Evolutionary conservation across 1,139 yeast genomes (phyloP), one percentile per base, ranked within the genome.

Genomic region (Ogataea hybrid): DNA sequence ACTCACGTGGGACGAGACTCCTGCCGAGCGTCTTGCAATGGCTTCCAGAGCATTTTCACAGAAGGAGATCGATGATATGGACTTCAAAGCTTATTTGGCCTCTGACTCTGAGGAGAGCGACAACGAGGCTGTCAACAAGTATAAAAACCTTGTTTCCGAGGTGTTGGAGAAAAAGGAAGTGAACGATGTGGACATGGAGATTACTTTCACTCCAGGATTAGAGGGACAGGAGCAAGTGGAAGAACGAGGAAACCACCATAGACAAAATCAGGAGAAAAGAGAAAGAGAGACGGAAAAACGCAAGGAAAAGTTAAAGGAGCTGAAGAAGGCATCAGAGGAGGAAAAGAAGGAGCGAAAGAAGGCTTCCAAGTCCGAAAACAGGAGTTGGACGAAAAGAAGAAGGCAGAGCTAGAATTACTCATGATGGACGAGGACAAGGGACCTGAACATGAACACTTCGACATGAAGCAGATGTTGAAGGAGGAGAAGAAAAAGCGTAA

Each of bases 1-100:
- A 59, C 72, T 90, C 50, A 89, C 97, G 0, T 90, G 97, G 97
- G 99, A 94, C 64, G 97, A 92, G 65, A 94, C 97, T 0, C 98
- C 98, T 4, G 83, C 80, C 47, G 97, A 89, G 57, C 77, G 98
- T 61, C 64, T 80, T n/a, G 81, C 85, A 44, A 64, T 90, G 42
- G 79, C 96, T 1, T 75, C 85, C 14, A 79, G 83, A 53, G 89
- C 90, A 12, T 90, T 94, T 58, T 80, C 89, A 37, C 95, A 87
- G 59, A 82, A 84, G 61, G 98, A 94, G 59, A 74, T 90, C 39
- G 97, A 92, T 53, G 97, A 90, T 39, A 88, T 90, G 94, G 98
- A 94, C 62, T 84, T 90, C 68, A 82, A 88, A 59, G 97, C 97
- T 2, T 94, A 94, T 57, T 69, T 94, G 46, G 99, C 98, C 0